phyloP scores from a whole-genome alignment of 441 rosid species.

The Syzygium syzygioides region DNA sequence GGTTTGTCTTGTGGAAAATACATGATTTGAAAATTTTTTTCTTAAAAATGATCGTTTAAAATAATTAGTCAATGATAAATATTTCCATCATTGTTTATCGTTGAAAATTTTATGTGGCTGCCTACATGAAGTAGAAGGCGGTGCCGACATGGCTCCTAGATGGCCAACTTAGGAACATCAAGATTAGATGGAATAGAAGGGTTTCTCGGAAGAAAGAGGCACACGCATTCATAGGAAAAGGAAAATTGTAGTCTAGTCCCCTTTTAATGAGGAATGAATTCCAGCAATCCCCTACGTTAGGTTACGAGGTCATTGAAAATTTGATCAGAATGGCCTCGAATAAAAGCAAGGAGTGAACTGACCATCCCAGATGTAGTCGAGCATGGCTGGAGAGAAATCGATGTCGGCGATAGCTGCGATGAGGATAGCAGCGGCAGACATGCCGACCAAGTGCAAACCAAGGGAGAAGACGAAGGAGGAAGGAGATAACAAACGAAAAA shows the following conservation, averaged over 20 bases:
- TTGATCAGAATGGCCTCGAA: background rate
- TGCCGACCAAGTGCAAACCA: no score
- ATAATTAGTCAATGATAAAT: background rate
- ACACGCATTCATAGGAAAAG: background rate
- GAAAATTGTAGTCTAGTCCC: background rate
- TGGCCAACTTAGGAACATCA: background rate
- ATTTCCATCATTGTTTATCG: background rate
- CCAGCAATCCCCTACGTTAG: background rate
- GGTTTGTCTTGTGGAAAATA: background rate
- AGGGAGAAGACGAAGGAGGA: no score
- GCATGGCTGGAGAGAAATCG: background rate
- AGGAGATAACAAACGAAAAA: no score
- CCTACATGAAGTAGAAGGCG: fast-evolving
- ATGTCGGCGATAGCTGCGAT: background rate
- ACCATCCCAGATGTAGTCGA: background rate
- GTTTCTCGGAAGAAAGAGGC: background rate
- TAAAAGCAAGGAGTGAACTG: background rate
- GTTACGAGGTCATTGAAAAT: background rate
- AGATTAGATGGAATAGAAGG: no score
- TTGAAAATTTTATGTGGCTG: background rate
- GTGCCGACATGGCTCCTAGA: background rate
- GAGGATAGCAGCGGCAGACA: background rate
- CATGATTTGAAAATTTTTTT: background rate
- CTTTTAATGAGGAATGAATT: background rate
- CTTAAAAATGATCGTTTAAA: fast-evolving